A percentile compares a stretch with the other conserved stretches of the same genome.
These are phyloP conservation scores for Lasiodiplodia sp. DNA, from an alignment of 2,329 filamentous ascomycete genomes.

Conservation along the genomic window DNA sequence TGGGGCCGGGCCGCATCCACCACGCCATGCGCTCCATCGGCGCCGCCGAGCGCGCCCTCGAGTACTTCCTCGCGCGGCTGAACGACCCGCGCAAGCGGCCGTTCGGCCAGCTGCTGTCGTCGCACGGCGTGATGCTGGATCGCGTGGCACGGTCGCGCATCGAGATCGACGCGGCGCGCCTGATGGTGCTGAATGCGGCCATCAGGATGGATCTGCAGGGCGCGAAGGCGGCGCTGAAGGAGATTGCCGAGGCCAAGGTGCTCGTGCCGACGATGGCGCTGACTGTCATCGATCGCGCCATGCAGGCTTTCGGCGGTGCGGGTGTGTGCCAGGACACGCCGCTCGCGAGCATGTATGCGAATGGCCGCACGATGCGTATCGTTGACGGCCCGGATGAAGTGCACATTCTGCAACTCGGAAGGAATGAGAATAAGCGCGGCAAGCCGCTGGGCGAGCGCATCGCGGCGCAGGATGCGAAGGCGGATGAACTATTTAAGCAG, in stretches of 20 bases:
- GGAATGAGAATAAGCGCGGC: conserved; percentile 79
- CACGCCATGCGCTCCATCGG: conserved; percentile 97
- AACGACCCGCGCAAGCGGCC: conserved; percentile 92
- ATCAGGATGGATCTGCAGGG: conserved; percentile 91
- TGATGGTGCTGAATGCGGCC: conserved; percentile 92
- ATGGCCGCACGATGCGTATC: conserved; percentile 80
- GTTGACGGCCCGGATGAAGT: conserved; percentile 98
- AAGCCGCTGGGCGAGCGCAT: conserved; percentile 68
- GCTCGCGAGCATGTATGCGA: conserved; percentile 77
- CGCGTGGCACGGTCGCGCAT: conserved; percentile 92
- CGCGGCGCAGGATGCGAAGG: conserved; percentile 68
- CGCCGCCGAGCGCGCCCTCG: conserved; percentile 86
- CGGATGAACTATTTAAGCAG: conserved; percentile 70
- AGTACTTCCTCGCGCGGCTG: conserved; percentile 93
- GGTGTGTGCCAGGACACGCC: conserved; percentile 96
- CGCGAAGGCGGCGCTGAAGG: conserved; percentile 86
- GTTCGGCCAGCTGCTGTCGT: conserved; percentile 84
- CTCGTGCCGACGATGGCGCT: conserved; percentile 83
- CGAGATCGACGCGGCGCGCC: conserved; percentile 90
- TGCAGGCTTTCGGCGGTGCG: conserved; percentile 90
- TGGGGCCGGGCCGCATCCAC: conserved; percentile 95
- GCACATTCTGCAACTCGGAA: conserved; percentile 75
- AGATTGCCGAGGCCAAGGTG: conserved; percentile 96
- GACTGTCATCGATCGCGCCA: conserved; percentile 89
- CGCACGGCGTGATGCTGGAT: conserved; percentile 94